Evolutionary conservation across 345 rosid genomes (phyloP), one percentile per base, ranked within the genome.

Genomic region (Sapria himalayana): DNA sequence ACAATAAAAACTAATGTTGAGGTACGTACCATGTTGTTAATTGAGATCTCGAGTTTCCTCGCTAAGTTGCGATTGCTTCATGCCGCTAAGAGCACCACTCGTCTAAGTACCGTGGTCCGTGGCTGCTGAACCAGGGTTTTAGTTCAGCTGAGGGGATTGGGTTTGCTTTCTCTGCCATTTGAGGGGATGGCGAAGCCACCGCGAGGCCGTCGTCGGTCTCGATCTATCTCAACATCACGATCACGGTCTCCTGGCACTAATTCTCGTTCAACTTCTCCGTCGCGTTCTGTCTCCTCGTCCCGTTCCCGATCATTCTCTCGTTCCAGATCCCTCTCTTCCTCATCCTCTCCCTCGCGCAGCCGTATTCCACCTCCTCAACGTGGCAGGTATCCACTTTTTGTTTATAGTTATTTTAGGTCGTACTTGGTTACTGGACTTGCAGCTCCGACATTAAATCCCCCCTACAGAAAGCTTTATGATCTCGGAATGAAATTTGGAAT

Each of bases 121-220:
- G n/a, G n/a, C n/a, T n/a, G n/a, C n/a, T n/a, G n/a, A n/a, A n/a
- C n/a, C n/a, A n/a, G n/a, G n/a, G n/a, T n/a, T n/a, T n/a, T n/a
- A n/a, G n/a, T n/a, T n/a, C n/a, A n/a, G n/a, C n/a, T n/a, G n/a
- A n/a, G n/a, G n/a, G n/a, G n/a, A n/a, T n/a, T n/a, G n/a, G n/a
- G n/a, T n/a, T n/a, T n/a, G n/a, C n/a, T n/a, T n/a, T n/a, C n/a
- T n/a, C n/a, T n/a, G n/a, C n/a, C n/a, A n/a, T n/a, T n/a, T n/a
- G n/a, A n/a, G n/a, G n/a, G n/a, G 39, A 39, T 39, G 43, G 43
- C 43, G 43, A 39, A 39, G 20, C 43, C 43, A 18, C n/a, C 22
- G 12, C 25, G 43, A 18, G 43, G 43, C 43, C 43, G 43, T 27
- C 25, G 12, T 20, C 22, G 25, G 21, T 27, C 43, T n/a, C 43